Conservation (phyloP, 2,329 filamentous ascomycete species). For the Bipolaris oryzae region DNA sequence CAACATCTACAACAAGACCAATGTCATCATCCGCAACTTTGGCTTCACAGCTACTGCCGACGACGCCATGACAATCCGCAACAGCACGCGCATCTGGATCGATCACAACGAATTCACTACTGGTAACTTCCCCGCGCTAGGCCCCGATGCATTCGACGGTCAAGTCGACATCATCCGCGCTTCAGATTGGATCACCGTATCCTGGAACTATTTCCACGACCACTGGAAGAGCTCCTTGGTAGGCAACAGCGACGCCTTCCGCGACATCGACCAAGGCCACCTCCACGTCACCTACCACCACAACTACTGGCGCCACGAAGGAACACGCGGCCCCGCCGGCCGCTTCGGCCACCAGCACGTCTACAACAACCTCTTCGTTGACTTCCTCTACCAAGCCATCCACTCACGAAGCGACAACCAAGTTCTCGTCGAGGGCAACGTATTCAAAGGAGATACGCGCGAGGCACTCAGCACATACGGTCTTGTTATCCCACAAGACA, state of each 20-base stretch:
- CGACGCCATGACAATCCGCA: slow-evolving; percentile 66
- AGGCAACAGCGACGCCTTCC: slow-evolving; percentile 65
- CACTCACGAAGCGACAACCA: slow-evolving; percentile 55
- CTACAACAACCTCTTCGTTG: slow-evolving; percentile 58
- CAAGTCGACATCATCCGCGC: slow-evolving; percentile 68
- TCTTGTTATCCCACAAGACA: slow-evolving; percentile 61
- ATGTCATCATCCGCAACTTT: slow-evolving; percentile 69
- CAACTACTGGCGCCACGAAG: slow-evolving; percentile 69
- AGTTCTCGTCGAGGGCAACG: slow-evolving; percentile 54
- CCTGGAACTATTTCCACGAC: slow-evolving; percentile 59
- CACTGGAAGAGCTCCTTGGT: slow-evolving; percentile 68
- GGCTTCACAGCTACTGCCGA: slow-evolving; percentile 64
- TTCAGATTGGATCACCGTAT: slow-evolving; percentile 66
- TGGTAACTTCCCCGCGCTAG: slow-evolving; percentile 60
- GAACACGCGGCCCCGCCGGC: slow-evolving; percentile 66
- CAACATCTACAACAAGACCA: slow-evolving; percentile 59
- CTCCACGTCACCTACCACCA: slow-evolving; percentile 70
- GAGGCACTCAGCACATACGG: slow-evolving; percentile 62
- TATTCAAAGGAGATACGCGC: slow-evolving; percentile 55
- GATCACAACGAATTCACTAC: slow-evolving; percentile 71
- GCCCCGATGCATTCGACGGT: slow-evolving; percentile 70
- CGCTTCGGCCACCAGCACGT: slow-evolving; percentile 71
- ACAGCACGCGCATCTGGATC: slow-evolving; percentile 64
- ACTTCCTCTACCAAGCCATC: slow-evolving; percentile 49
- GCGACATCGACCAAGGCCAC: slow-evolving; percentile 64